Conservation (phyloP, 202 grass and related monocot genomes). For the Carex sylvatica region DNA sequence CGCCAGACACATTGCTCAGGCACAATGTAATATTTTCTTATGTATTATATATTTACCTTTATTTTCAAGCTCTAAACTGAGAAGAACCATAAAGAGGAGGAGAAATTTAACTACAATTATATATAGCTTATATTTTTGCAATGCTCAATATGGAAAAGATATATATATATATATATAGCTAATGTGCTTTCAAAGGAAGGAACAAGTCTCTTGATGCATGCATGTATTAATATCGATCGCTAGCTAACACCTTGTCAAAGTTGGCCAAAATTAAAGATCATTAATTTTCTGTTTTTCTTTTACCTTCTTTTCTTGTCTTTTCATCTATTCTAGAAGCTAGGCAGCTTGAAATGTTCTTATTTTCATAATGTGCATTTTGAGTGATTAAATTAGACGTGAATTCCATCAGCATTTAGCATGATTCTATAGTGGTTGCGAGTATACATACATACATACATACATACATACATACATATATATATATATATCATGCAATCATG, state of each 20-base stretch:
- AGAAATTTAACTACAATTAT: too few species aligned
- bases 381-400: background rate
- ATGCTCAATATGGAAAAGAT: background rate
- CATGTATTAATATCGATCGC: background rate
- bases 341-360: background rate
- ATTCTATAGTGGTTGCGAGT: background rate
- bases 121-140: background rate
- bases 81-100: too few species aligned
- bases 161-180: background rate
- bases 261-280: background rate
- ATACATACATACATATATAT: too few species aligned
- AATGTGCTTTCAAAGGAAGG: background rate
- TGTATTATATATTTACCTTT: background rate
- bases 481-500: background rate
- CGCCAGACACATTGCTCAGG: too few species aligned
- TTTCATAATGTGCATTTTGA: background rate
- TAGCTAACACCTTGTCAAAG: background rate
- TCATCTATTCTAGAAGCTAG: background rate
- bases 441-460: too few species aligned
- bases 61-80: background rate
- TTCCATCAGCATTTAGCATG: constrained; percentile 4
- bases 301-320: background rate
- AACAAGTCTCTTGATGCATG: background rate
- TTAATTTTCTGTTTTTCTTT: background rate
- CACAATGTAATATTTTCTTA: too few species aligned